Evolutionary conservation across 2,329 filamentous ascomycete genomes (phyloP).

Genomic region (Xylariaceae sp.): DNA sequence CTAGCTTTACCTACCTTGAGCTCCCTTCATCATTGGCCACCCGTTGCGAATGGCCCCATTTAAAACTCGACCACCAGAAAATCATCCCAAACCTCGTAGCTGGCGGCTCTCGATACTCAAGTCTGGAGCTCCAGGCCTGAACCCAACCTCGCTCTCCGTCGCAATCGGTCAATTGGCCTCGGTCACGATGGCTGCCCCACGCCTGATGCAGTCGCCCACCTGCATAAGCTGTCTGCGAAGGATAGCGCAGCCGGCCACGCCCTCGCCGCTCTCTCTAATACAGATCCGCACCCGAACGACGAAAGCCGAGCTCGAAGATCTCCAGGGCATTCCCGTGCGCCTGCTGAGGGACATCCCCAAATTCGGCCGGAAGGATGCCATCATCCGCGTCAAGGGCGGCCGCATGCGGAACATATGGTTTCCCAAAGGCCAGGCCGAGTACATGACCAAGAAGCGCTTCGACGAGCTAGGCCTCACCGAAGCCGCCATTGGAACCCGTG

Average conservation of each 20-base stretch:
- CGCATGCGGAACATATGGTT: constrained; percentile 37
- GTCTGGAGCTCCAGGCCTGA: not conserved
- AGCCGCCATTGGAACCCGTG: constrained; percentile 33
- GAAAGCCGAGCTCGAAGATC: constrained; percentile 35
- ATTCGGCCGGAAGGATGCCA: constrained; percentile 40
- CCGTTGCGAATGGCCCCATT: constrained; percentile 9
- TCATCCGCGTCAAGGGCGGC: constrained; percentile 35
- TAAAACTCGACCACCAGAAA: constrained; percentile 18
- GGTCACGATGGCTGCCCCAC: constrained; percentile 21
- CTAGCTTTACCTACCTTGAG: not conserved
- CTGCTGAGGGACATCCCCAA: constrained; percentile 40
- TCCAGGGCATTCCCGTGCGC: constrained; percentile 43
- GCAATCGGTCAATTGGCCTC: constrained; percentile 7
- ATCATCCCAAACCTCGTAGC: constrained; percentile 9
- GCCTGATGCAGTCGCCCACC: constrained; percentile 27
- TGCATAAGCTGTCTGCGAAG: constrained; percentile 34
- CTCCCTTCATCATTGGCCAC: not conserved
- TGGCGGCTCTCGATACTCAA: constrained; percentile 3
- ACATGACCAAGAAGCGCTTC: constrained; percentile 35
- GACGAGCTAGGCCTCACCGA: constrained; percentile 31
- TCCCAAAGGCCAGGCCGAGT: constrained; percentile 32
- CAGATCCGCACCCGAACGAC: constrained; percentile 39
- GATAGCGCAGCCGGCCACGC: constrained; percentile 21
- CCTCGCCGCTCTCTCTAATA: constrained; percentile 24
- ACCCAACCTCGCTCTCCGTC: not conserved